Evolutionary conservation across 495 filamentous ascomycete species (phyloP).

Genomic region (Annulohypoxylon nitens): DNA sequence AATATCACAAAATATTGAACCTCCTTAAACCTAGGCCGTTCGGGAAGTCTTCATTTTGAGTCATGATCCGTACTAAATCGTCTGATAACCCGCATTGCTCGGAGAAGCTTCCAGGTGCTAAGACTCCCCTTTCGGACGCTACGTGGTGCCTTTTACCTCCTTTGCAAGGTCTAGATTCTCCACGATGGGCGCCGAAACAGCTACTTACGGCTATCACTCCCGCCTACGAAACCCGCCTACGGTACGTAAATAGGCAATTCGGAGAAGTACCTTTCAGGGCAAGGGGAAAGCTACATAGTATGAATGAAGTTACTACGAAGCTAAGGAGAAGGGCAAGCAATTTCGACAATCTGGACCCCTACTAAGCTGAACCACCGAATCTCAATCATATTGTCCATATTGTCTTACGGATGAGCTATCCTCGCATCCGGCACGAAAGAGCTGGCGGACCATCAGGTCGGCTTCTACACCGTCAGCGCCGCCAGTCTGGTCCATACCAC

Average conservation of each 20-base stretch:
- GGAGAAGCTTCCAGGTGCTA: not conserved
- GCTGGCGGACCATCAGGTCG: slow-evolving; percentile 11
- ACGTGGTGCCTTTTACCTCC: slow-evolving; percentile 25
- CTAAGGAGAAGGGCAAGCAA: not conserved
- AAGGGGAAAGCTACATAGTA: not conserved
- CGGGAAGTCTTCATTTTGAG: slow-evolving; percentile 5
- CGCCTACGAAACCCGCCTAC: not conserved
- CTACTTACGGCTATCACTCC: slow-evolving; percentile 16
- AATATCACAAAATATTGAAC: not conserved
- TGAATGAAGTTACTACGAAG: not conserved
- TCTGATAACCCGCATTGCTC: slow-evolving; percentile 4
- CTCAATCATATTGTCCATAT: slow-evolving; percentile 24
- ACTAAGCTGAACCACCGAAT: slow-evolving; percentile 25
- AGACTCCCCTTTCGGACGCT: slow-evolving; percentile 26
- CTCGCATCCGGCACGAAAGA: slow-evolving; percentile 42
- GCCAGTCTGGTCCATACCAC: slow-evolving; percentile 19
- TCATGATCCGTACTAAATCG: slow-evolving; percentile 12
- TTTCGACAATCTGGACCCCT: slow-evolving; percentile 33
- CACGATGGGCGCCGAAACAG: slow-evolving; percentile 3
- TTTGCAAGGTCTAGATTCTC: slow-evolving; percentile 29
- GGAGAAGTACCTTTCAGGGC: slow-evolving; percentile 29
- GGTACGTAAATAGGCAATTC: slow-evolving; percentile 35
- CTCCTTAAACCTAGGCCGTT: slow-evolving; percentile 1
- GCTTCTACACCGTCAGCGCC: slow-evolving; percentile 40
- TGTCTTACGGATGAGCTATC: slow-evolving; percentile 38